Evolutionary conservation across 805 yeast species (phyloP), one percentile per base, ranked within the genome.

Genomic region (Lipomyces sp.): DNA sequence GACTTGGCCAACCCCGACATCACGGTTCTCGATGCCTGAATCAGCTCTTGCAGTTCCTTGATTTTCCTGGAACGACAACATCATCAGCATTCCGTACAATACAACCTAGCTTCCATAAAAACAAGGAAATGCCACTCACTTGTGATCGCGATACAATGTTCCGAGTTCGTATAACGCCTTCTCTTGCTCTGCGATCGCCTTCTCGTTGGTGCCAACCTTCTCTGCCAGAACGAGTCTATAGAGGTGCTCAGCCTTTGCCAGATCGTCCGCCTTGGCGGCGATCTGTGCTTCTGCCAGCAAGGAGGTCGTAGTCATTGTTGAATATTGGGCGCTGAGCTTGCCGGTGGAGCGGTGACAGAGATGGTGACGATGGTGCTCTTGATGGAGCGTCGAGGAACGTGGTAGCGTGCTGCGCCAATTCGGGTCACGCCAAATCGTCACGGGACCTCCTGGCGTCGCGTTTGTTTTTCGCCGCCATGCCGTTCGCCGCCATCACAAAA

Each of bases 1-100:
- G 96, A 86, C 71, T 93, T 93, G 41, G 98, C 96, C 63, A 86
- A 81, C 31, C 79, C 78, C 47, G 83, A 79, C 74, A 89, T 82
- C n/a, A 82, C 78, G 7, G 70, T 72, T 61, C 93, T 79, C 0
- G 95, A 82, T 36, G 79, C 75, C 11, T 80, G 74, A 34, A 93
- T 80, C 62, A 93, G 79, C 35, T 70, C 71, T 16, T 75, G 71
- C 39, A 93, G 74, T 59, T 81, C 77, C 3, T 69, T 73, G 23
- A 75, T 70, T 41, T 81, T 53, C 33, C 61, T 58, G 38, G n/a
- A 44, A 18, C 16, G 11, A n/a, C 18, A 10, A 36, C 24, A 14
- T 5, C 32, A 31, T 6, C 39, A 14, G 49, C 19, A 23, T 19
- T 14, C 43, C 22, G 18, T n/a, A 14, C 28, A 13, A 16, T 8